phyloP scores from a whole-genome alignment of 495 filamentous ascomycete genomes.

The Aspergillus taichungensis region DNA sequence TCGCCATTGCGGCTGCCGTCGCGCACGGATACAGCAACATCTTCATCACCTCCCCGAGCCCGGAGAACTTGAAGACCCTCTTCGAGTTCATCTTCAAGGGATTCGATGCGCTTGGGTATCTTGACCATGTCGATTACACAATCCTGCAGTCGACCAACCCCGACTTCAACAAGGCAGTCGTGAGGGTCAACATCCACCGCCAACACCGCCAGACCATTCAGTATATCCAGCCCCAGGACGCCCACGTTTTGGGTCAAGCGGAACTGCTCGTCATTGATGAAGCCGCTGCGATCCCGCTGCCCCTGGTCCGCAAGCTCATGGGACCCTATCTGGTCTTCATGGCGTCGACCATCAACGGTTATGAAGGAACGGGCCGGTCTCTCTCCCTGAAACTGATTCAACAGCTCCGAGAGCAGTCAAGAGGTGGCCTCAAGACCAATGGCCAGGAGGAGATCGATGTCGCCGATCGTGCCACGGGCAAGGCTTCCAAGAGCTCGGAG shows the following conservation, averaged over 20 bases:
- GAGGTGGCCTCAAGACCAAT: constrained; percentile 43
- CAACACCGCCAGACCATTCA: constrained; percentile 97
- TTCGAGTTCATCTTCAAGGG: constrained; percentile 99
- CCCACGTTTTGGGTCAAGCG: constrained; percentile 88
- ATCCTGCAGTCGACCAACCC: constrained; percentile 98
- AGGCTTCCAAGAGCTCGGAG: constrained; percentile 53
- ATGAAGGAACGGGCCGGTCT: constrained; percentile 94
- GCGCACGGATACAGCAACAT: constrained; percentile 98
- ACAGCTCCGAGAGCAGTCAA: constrained; percentile 89
- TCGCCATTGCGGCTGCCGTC: constrained; percentile 88
- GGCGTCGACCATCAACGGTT: constrained; percentile 98
- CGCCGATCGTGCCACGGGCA: constrained; percentile 64
- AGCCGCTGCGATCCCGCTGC: constrained; percentile 91
- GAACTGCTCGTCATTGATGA: constrained; percentile 97
- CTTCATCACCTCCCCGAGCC: constrained; percentile 97
- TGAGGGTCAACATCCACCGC: constrained; percentile 89
- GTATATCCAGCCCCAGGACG: constrained; percentile 94
- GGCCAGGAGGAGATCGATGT: constrained; percentile 51
- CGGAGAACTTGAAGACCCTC: constrained; percentile 95
- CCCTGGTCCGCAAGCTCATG: constrained; percentile 86
- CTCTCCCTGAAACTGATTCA: constrained; percentile 95
- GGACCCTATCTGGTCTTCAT: constrained; percentile 99
- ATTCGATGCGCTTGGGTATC: constrained; percentile 86
- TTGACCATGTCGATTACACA: constrained; percentile 93
- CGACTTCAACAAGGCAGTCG: constrained; percentile 98